phyloP scores from a whole-genome alignment of 2,329 filamentous ascomycete species.

The Aspergillus calidoustus region DNA sequence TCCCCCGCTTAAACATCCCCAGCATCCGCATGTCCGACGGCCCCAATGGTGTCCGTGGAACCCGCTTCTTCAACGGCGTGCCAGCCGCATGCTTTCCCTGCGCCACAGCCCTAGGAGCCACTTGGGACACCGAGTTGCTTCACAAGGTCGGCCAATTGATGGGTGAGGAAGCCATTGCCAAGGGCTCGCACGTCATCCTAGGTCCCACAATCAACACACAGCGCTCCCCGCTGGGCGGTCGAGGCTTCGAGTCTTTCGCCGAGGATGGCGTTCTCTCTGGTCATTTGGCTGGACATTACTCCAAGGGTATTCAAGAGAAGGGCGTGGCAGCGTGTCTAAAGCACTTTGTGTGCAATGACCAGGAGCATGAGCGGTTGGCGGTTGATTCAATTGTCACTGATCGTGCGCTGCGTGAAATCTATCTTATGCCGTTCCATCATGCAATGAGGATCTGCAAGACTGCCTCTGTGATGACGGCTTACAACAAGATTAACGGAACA shows the following conservation, averaged over 20 bases:
- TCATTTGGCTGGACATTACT: slow-evolving; percentile 72
- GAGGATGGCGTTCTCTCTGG: slow-evolving; percentile 81
- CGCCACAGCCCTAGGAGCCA: slow-evolving; percentile 76
- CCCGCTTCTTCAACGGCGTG: slow-evolving; percentile 69
- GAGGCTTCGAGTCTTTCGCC: slow-evolving; percentile 86
- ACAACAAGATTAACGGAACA: slow-evolving; percentile 61
- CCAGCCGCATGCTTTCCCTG: slow-evolving; percentile 79
- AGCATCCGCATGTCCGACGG: slow-evolving; percentile 71
- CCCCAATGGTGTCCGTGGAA: slow-evolving; percentile 71
- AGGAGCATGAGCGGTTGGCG: slow-evolving; percentile 51
- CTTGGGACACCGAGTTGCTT: slow-evolving; percentile 75
- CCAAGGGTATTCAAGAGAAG: slow-evolving; percentile 73
- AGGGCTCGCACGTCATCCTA: slow-evolving; percentile 74
- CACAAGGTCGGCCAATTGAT: slow-evolving; percentile 72
- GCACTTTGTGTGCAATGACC: slow-evolving; percentile 58
- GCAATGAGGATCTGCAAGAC: slow-evolving; percentile 61
- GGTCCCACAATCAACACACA: slow-evolving; percentile 83
- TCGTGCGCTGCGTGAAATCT: slow-evolving; percentile 65
- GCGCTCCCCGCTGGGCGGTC: slow-evolving; percentile 78
- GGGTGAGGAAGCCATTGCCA: slow-evolving; percentile 72
- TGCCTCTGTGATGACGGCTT: slow-evolving; percentile 63
- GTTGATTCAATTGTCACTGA: slow-evolving; percentile 51
- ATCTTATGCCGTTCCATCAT: slow-evolving; percentile 67
- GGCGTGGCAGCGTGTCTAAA: slow-evolving; percentile 79
- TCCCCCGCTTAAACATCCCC: slow-evolving; percentile 67